Conservation (phyloP, 2,329 filamentous ascomycete genomes). For the Neopestalotiopsis sp. region DNA sequence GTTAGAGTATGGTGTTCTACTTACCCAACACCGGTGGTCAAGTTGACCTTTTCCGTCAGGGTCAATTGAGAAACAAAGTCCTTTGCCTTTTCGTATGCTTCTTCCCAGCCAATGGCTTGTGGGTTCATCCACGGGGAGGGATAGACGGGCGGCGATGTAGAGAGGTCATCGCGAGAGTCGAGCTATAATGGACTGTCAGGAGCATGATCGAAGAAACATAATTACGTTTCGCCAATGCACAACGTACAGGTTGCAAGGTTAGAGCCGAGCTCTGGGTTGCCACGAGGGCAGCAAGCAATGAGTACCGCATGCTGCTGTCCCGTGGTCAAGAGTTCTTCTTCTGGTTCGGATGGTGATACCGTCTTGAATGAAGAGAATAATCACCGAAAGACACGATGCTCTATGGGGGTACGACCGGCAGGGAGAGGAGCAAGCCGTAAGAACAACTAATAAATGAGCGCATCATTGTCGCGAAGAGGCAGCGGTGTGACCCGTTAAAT, state of each 20-base stretch:
- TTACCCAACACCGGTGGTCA: conserved; percentile 89
- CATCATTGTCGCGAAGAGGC: background rate
- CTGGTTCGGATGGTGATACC: background rate
- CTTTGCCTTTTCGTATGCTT: conserved; percentile 76
- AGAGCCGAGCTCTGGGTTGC: conserved; percentile 21
- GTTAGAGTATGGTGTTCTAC: conserved; percentile 41
- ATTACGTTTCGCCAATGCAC: conserved; percentile 6
- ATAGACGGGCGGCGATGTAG: conserved; percentile 55
- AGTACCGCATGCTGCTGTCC: conserved; percentile 16
- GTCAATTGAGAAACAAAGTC: conserved; percentile 84
- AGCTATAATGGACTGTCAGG: conserved; percentile 27
- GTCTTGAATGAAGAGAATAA: background rate
- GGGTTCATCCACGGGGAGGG: conserved; percentile 83
- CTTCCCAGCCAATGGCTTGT: conserved; percentile 72
- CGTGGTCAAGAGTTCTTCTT: background rate
- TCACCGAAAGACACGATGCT: background rate
- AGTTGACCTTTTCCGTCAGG: conserved; percentile 87
- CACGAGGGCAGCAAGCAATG: conserved; percentile 13
- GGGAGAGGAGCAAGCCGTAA: background rate
- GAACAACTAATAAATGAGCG: background rate
- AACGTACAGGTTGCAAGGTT: conserved; percentile 15
- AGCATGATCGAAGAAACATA: background rate
- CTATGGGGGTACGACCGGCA: background rate
- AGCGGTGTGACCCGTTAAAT: background rate
- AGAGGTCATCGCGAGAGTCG: conserved; percentile 28